Evolutionary conservation across 2,329 filamentous ascomycete genomes (phyloP).

Genomic region (Setomelanomma holmii): DNA sequence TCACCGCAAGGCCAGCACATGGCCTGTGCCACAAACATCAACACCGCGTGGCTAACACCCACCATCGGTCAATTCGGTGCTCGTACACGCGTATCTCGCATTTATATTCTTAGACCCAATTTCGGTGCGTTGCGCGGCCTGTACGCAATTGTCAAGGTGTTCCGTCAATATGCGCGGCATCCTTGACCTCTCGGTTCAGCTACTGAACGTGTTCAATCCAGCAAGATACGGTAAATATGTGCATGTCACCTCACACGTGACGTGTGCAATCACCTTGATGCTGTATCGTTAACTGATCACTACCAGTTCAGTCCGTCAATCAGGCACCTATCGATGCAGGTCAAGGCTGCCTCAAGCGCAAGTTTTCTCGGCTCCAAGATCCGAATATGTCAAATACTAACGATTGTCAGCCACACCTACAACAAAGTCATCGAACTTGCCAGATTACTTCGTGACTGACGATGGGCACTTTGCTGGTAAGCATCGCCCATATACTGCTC

Average conservation of each 20-base stretch:
- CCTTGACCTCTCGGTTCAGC: constrained; percentile 33
- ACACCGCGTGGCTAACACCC: not conserved
- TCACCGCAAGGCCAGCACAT: not conserved
- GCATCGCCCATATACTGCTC: too few species aligned
- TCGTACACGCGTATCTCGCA: not conserved
- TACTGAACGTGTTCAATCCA: constrained; percentile 26
- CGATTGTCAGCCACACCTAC: constrained; percentile 25
- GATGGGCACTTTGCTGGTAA: constrained; percentile 39
- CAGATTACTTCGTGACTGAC: constrained; percentile 45
- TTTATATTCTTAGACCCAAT: too few species aligned
- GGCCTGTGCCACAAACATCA: not conserved
- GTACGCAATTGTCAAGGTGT: not conserved
- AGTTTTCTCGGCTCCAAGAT: constrained; percentile 13
- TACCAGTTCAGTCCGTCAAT: constrained; percentile 12
- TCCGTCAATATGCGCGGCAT: constrained; percentile 28
- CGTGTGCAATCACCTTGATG: not conserved
- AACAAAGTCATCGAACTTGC: constrained; percentile 27
- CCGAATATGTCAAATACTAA: constrained; percentile 7
- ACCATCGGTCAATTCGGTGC: not conserved
- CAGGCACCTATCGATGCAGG: constrained; percentile 25
- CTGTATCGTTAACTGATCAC: not conserved
- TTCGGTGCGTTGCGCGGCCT: too few species aligned
- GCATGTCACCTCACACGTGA: not conserved
- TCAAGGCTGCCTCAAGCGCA: constrained; percentile 26
- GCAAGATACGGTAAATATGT: constrained; percentile 19